Evolutionary conservation across 768 basidiomycete species (phyloP), one percentile per base, ranked within the genome.

Genomic region (Pulveroboletus sp.): DNA sequence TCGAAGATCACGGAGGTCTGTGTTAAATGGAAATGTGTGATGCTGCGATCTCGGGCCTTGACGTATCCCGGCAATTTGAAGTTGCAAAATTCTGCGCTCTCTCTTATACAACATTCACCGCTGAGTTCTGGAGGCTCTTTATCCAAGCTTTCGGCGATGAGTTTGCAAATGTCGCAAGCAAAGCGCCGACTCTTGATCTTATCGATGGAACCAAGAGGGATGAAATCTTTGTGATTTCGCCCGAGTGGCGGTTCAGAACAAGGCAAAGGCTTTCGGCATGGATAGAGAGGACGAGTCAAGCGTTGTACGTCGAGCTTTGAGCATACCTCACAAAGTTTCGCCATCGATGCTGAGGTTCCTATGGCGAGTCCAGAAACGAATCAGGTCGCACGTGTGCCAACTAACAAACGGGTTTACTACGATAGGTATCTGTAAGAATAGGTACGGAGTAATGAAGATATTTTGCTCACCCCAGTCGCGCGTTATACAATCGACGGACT

Each of bases 11-110:
- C 36, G 7, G 35, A 17, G 17, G 28, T 3, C 27, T 56, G 38
- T 3, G 57, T 59, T 31, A 59, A 14, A 51, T 59, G 57, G 47
- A 51, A 51, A 39, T 59, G 57, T 1, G 48, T 55, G 39, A 48
- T 17, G 13, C 21, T 36, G 7, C 49, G 31, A 41, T 59, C 54
- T 6, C 8, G 6, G 31, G 42, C 31, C 41, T 44, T 1, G 39
- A 55, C 31, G 11, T 36, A 17, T 5, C 0, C 11, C 2, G 54
- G 58, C n/a, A 52, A 44, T 27, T 9, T 21, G 42, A 59, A 59
- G 3, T 6, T 41, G 45, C 57, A 46, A 43, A 32, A 52, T 32
- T 43, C 4, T 7, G 30, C 30, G 15, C 11, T 21, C 31, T 59
- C 41, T 8, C 1, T 6, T 4, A 52, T 36, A 21, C 21, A 15